Base-by-base conservation (phyloP, 164 flowering plant genomes). In the Cinnamomum micranthum region DNA sequence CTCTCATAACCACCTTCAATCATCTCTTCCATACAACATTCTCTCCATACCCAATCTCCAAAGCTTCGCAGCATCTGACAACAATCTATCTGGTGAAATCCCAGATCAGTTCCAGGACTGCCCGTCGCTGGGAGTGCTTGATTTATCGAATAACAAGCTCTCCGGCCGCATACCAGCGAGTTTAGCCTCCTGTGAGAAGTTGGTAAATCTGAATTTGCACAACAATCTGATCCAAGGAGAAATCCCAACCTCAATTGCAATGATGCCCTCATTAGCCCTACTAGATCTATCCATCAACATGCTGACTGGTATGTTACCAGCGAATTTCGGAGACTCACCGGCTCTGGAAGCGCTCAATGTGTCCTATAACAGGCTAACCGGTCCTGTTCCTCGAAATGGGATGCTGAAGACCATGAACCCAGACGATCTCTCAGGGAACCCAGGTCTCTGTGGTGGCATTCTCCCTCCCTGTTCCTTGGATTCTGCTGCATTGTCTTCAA, bases 81-180 rank as follows among this genome's bases (percentile, higher is more conserved):
- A 96, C 70, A 74, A 87, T 67, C 66, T 96, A 27, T 79, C 74
- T 47, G 99, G 97, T 0, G 81, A 86, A 64, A 89, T 93, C 80
- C 98, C 97, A 10, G 87, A 84, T 68, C 93, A 88, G 80, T 93
- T 94, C 77, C 97, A 92, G 82, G 99, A 94, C 74, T 89, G 85
- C 73, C 97, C 98, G 25, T 71, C 90, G 1, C 91, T 96, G 25
- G 68, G 97, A 7, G 84, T 84, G 47, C 93, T 96, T 55, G 97
- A 92, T 84, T 88, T 96, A 60, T 96, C 99, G 11, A 86, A 83
- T 52, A 96, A 96, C 79, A 77, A 73, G 33, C 81, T 96, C 78
- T 78, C 90, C 17, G 99, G 99, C 68, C 80, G 17, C 76, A 91
- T 94, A 51, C 97, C 99, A 20, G 71, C 85, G 2, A 87, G 95